These are phyloP conservation scores for Paecilomyces fulvus DNA, from an alignment of 2,329 filamentous ascomycete species.

Conservation along the genomic window DNA sequence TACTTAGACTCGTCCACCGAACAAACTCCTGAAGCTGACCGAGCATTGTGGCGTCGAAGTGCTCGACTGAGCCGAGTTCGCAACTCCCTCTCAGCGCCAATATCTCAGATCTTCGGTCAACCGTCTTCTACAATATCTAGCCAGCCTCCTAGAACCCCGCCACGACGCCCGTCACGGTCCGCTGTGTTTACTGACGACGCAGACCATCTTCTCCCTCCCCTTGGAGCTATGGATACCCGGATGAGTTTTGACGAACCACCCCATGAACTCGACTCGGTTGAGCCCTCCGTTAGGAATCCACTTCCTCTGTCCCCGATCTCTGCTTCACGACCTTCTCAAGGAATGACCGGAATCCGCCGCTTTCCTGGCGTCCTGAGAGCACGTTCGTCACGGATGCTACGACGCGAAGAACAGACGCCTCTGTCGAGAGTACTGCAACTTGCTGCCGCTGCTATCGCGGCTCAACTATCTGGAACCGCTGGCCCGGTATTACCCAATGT, in stretches of 20 bases:
- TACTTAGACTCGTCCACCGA: slow-evolving; percentile 19
- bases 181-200: slow-evolving; percentile 21
- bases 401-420: slow-evolving; percentile 54
- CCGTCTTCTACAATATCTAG: slow-evolving; percentile 17
- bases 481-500: slow-evolving; percentile 48
- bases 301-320: slow-evolving; percentile 19
- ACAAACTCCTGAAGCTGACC: slow-evolving; percentile 17
- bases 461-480: slow-evolving; percentile 55
- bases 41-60: slow-evolving; percentile 32
- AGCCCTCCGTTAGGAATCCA: slow-evolving; percentile 26
- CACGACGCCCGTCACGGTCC: slow-evolving; percentile 20
- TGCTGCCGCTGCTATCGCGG: slow-evolving; percentile 56
- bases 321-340: slow-evolving; percentile 18
- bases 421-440: slow-evolving; percentile 55
- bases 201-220: slow-evolving; percentile 25
- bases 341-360: slow-evolving; percentile 26
- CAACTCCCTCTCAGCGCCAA: slow-evolving; percentile 35
- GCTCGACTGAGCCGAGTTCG: slow-evolving; percentile 35
- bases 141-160: slow-evolving; percentile 17
- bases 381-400: slow-evolving; percentile 44
- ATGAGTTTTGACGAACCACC: slow-evolving; percentile 32
- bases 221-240: slow-evolving; percentile 31
- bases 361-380: slow-evolving; percentile 40
- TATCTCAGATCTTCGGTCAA: slow-evolving; percentile 37
- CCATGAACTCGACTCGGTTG: slow-evolving; percentile 35